A percentile compares a stretch with the other conserved stretches of the same genome.
Evolutionary conservation across 2,329 filamentous ascomycete genomes (phyloP).

Genomic region (Orbilia ellipsospora): DNA sequence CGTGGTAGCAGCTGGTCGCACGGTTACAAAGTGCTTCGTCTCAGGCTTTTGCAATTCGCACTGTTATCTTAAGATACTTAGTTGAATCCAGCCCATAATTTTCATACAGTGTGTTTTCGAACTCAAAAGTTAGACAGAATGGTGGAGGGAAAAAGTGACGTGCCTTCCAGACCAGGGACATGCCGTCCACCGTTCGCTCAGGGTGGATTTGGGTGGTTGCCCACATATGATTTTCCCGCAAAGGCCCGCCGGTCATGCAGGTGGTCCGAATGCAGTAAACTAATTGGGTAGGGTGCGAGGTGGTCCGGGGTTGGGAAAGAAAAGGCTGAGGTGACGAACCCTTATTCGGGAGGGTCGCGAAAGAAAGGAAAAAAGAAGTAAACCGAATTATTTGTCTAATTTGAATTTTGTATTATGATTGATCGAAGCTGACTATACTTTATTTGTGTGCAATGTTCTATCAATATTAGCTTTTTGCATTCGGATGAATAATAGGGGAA

Average conservation of each 20-base stretch:
- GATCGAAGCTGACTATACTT: neutral
- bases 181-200: constrained; percentile 12
- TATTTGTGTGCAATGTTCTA: neutral
- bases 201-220: constrained; percentile 11
- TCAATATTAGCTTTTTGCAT: no score
- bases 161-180: constrained; percentile 2
- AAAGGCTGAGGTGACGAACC: constrained; percentile 23
- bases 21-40: no score
- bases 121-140: no score
- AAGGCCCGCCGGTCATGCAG: constrained; percentile 40
- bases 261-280: constrained; percentile 54
- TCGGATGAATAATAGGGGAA: neutral
- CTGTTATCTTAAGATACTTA: no score
- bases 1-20: no score
- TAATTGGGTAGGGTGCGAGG: constrained; percentile 38
- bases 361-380: neutral
- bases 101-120: no score
- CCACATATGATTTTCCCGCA: constrained; percentile 29
- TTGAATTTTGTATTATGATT: neutral
- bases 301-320: neutral
- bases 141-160: no score
- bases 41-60: no score
- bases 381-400: constrained; percentile 4
- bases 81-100: no score
- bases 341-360: constrained; percentile 20